A percentile compares a stretch with the other conserved stretches of the same genome.
Conservation (phyloP, 192 early-diverging fungal species). For the Coemansia asiatica region DNA sequence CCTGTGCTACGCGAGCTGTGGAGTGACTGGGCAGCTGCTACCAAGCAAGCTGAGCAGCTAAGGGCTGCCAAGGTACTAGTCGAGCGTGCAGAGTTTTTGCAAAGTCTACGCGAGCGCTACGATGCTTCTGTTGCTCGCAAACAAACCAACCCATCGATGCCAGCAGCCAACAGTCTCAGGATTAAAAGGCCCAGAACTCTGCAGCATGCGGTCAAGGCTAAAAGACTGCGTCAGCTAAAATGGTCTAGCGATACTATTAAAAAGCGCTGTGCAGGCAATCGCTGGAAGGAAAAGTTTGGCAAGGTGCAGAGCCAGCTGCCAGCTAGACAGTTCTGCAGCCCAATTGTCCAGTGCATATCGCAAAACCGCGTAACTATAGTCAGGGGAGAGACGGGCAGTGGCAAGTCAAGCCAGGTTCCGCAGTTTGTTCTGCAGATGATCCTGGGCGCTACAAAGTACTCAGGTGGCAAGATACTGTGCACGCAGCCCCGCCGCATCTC, state of each 20-base stretch:
- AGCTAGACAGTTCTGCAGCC: slow-evolving; percentile 6
- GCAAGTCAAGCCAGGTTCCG: slow-evolving; percentile 74
- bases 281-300: slow-evolving; percentile 10
- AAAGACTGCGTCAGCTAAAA: neutral
- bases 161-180: neutral
- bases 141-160: neutral
- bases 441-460: slow-evolving; percentile 44
- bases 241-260: slow-evolving; percentile 12
- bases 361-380: slow-evolving; percentile 27
- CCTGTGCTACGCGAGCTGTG: slow-evolving; percentile 21
- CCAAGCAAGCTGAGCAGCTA: neutral
- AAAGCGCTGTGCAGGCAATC: neutral
- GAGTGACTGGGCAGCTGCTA: slow-evolving; percentile 16
- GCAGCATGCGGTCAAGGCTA: neutral
- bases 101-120: slow-evolving; percentile 6
- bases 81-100: slow-evolving; percentile 13
- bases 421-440: slow-evolving; percentile 75
- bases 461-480: slow-evolving; percentile 63
- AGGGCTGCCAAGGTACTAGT: neutral
- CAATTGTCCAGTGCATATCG: slow-evolving; percentile 9
- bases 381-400: slow-evolving; percentile 50
- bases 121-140: neutral
- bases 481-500: slow-evolving; percentile 89
- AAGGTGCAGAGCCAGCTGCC: slow-evolving; percentile 19
- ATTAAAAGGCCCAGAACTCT: neutral